Percentiles rank a stretch among this genome's conserved stretches.
Evolutionary conservation across 768 basidiomycete genomes (phyloP).

Genomic region (Trametes cinnabarina): DNA sequence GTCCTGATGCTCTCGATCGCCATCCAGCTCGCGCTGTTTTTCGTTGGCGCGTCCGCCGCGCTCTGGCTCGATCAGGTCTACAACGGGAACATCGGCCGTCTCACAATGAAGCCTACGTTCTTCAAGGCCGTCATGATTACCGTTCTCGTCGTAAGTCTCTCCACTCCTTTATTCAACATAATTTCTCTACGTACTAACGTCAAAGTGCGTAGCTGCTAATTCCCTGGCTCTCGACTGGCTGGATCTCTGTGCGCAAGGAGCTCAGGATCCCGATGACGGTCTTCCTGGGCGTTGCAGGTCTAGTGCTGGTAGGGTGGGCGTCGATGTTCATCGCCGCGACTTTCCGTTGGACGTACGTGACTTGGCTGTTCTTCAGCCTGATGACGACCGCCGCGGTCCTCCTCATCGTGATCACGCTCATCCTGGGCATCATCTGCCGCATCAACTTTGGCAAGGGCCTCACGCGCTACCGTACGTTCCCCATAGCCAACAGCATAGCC

Average conservation of each 20-base stretch:
- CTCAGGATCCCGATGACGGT: conserved; percentile 53
- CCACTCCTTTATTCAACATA: not conserved
- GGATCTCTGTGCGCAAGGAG: conserved; percentile 74
- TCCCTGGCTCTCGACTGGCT: conserved; percentile 70
- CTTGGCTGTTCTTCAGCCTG: conserved; percentile 72
- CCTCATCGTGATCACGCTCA: conserved; percentile 52
- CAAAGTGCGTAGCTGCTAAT: conserved; percentile 49
- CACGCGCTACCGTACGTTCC: conserved; percentile 56
- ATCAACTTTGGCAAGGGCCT: conserved; percentile 79
- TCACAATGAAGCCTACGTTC: conserved; percentile 42
- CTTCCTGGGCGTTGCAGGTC: conserved; percentile 59
- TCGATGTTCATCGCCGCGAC: conserved; percentile 69
- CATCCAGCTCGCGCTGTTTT: conserved; percentile 77
- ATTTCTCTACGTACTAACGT: not conserved
- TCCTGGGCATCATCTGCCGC: conserved; percentile 65
- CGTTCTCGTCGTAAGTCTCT: conserved; percentile 55
- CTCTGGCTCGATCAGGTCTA: conserved; percentile 78
- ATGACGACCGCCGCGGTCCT: conserved; percentile 58
- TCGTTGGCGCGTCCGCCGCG: conserved; percentile 64
- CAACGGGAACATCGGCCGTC: conserved; percentile 59
- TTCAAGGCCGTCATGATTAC: conserved; percentile 58
- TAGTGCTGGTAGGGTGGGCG: conserved; percentile 68
- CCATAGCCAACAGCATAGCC: no score
- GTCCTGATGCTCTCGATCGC: conserved; percentile 68
- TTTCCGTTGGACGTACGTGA: conserved; percentile 74